Base-by-base conservation (phyloP, 257 asterid genomes). In the Perilla frutescens region DNA sequence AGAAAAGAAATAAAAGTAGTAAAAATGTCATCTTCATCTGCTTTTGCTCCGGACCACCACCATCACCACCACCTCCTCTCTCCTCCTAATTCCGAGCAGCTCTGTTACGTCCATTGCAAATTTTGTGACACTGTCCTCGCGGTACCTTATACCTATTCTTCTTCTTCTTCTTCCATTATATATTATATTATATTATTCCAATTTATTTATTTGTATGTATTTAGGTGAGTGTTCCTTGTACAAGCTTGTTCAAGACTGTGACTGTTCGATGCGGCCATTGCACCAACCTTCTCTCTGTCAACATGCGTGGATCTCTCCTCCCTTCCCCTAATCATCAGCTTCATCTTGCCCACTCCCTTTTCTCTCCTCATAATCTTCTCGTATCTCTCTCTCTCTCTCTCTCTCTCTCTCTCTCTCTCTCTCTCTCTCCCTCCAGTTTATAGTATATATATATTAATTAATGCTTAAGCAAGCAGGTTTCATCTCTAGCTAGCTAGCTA, bases 81-180 rank as follows among this genome's bases (percentile, higher is more conserved):
- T 6, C 73, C 89, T 77, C 78, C 86, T 57, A 66, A 84, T 70
- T 81, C 97, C 58, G 99, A 92, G 81, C 96, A 94, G 85, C 99
- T 94, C 85, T 94, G 97, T 85, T 94, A 94, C 87, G 98, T 90
- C 93, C 97, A 87, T 81, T 94, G 99, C 93, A 81, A 85, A 89
- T 90, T 73, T 74, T 94, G 99, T 76, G 93, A 86, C 81, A 94
- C 97, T 76, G 96, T 91, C 82, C 96, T 94, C 49, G 99, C 97
- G 83, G 99, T 93, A 89, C 6, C 0, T 11, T 37, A 1, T 9
- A n/a, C 8, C 6, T 26, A 0, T 3, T n/a, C n/a, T 7, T 44
- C 2, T 4, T 56, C 13, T 47, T n/a, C 8, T 0, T 41, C n/a
- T 45, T 32, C 7, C 0, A 7, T 20, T 32, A 6, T 12, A 3